Percentiles rank a stretch among this genome's conserved stretches.
Conservation (phyloP, 2,329 filamentous ascomycete genomes). For the Xylaria sp. region DNA sequence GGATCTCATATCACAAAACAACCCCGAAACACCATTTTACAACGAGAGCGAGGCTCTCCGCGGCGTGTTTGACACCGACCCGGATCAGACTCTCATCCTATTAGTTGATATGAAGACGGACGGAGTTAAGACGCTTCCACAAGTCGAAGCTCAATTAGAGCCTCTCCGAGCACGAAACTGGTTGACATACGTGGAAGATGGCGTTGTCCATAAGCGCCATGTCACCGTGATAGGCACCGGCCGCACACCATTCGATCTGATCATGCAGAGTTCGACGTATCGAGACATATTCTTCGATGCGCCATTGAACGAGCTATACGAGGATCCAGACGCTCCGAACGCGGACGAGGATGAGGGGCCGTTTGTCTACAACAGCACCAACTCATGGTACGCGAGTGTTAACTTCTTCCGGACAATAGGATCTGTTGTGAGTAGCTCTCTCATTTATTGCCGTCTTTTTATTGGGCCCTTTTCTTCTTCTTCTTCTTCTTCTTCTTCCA, state of each 20-base stretch:
- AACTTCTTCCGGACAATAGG: slow-evolving; percentile 58
- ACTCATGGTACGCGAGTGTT: slow-evolving; percentile 65
- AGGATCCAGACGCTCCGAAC: slow-evolving; percentile 43
- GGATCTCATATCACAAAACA: slow-evolving; percentile 60
- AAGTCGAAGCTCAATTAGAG: slow-evolving; percentile 60
- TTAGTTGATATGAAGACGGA: slow-evolving; percentile 73
- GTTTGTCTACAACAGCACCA: slow-evolving; percentile 50
- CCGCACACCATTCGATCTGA: slow-evolving; percentile 62
- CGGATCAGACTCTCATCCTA: slow-evolving; percentile 62
- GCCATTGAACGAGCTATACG: slow-evolving; percentile 53
- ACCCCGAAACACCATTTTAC: slow-evolving; percentile 54
- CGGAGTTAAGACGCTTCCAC: slow-evolving; percentile 56
- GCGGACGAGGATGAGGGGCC: slow-evolving; percentile 5
- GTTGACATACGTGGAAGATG: slow-evolving; percentile 59
- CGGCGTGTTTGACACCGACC: slow-evolving; percentile 63
- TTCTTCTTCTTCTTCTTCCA: no score
- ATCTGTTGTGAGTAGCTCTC: slow-evolving; percentile 40
- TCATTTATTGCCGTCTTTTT: background rate
- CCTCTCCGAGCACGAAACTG: slow-evolving; percentile 65
- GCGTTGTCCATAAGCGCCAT: slow-evolving; percentile 56
- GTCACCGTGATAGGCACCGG: slow-evolving; percentile 75
- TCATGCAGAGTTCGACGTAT: slow-evolving; percentile 58
- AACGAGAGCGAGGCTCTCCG: slow-evolving; percentile 45
- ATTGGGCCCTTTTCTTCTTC: no score
- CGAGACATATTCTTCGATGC: slow-evolving; percentile 72